These are phyloP conservation scores for Aureobasidium subglaciale DNA, from an alignment of 2,329 filamentous ascomycete genomes.

Conservation along the genomic window DNA sequence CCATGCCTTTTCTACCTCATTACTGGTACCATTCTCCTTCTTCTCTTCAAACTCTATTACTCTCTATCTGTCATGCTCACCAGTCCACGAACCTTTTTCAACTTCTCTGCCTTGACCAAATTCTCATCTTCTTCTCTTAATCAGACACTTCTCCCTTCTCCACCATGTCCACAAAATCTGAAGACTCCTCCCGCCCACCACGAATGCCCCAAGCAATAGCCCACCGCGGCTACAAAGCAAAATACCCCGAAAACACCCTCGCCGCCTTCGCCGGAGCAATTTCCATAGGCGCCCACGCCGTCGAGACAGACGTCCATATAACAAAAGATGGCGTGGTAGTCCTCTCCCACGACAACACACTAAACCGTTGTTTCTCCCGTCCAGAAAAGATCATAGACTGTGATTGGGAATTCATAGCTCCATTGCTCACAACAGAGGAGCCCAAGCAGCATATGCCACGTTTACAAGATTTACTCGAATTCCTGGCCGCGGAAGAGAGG, in stretches of 20 bases:
- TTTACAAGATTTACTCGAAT: slow-evolving; percentile 66
- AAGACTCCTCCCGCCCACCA: slow-evolving; percentile 1
- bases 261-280: slow-evolving; percentile 68
- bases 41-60: background rate
- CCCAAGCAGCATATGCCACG: slow-evolving; percentile 68
- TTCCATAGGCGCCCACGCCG: slow-evolving; percentile 64
- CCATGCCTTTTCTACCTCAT: background rate
- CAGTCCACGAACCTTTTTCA: background rate
- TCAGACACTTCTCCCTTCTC: slow-evolving; percentile 13
- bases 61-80: background rate
- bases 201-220: slow-evolving; percentile 61
- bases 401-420: slow-evolving; percentile 66
- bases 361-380: slow-evolving; percentile 78
- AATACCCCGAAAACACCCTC: slow-evolving; percentile 81
- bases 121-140: background rate
- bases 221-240: slow-evolving; percentile 71
- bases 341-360: slow-evolving; percentile 58
- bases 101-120: background rate
- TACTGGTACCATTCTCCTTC: background rate
- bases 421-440: slow-evolving; percentile 57
- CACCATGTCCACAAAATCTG: background rate
- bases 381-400: slow-evolving; percentile 65
- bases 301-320: slow-evolving; percentile 85
- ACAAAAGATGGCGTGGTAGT: slow-evolving; percentile 78
- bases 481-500: slow-evolving; percentile 56